Evolutionary conservation across 2,329 filamentous ascomycete genomes (phyloP).

Genomic region (Paraconiothyrium sp.): DNA sequence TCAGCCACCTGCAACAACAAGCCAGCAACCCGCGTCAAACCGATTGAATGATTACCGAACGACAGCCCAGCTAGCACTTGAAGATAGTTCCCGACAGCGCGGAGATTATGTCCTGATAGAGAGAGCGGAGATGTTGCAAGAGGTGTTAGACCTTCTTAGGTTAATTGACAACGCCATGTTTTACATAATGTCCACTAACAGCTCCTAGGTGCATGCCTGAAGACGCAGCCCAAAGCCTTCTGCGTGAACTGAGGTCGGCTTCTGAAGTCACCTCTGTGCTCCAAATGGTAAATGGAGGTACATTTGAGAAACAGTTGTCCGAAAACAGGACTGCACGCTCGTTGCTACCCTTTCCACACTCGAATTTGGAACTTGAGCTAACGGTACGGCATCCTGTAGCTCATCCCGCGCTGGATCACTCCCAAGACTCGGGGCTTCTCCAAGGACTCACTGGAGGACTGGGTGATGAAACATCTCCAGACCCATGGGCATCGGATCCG

Average conservation of each 20-base stretch:
- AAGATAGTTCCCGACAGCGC: neutral
- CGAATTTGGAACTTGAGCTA: neutral
- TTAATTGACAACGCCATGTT: neutral
- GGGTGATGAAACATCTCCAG: neutral
- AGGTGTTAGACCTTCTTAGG: neutral
- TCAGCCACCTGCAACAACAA: neutral
- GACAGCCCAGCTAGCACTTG: neutral
- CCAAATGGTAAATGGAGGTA: too few species aligned
- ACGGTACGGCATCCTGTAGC: neutral
- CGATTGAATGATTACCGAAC: neutral
- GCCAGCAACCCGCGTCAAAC: too few species aligned
- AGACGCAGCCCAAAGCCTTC: neutral
- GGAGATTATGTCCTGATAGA: neutral
- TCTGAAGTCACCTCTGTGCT: neutral
- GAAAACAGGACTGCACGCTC: neutral
- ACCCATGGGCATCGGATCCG: neutral
- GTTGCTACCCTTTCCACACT: neutral
- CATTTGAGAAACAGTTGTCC: neutral
- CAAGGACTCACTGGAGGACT: neutral
- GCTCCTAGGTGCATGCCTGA: neutral
- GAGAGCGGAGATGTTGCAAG: neutral
- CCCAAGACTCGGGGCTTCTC: neutral
- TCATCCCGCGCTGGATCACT: neutral
- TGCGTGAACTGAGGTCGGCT: neutral
- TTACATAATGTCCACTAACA: neutral